These are phyloP conservation scores for Cercospora janseana DNA, from an alignment of 2,329 filamentous ascomycete species.

Conservation along the genomic window DNA sequence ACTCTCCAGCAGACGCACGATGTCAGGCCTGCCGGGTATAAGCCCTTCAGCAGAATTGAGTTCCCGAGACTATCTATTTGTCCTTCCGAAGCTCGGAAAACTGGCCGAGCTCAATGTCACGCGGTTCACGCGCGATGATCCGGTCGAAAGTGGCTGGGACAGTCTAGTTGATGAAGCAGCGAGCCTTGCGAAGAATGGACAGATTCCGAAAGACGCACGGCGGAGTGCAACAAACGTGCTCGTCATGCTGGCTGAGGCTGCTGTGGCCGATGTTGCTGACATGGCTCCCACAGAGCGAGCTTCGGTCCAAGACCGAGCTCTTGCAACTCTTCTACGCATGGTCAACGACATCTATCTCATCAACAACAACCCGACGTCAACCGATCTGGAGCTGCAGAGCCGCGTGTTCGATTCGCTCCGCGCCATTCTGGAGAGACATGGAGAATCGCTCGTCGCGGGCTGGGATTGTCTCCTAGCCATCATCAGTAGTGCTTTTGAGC, in stretches of 20 bases:
- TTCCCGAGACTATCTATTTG: slow-evolving; percentile 48
- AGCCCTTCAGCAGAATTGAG: slow-evolving; percentile 41
- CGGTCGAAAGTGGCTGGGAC: slow-evolving; percentile 72
- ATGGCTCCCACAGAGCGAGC: slow-evolving; percentile 38
- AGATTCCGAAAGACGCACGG: slow-evolving; percentile 46
- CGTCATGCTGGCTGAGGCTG: slow-evolving; percentile 49
- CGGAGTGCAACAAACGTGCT: slow-evolving; percentile 52
- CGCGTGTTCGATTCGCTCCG: slow-evolving; percentile 65
- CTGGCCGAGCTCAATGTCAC: slow-evolving; percentile 47
- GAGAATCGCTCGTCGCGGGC: slow-evolving; percentile 75
- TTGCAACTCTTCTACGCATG: slow-evolving; percentile 47
- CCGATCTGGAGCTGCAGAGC: slow-evolving; percentile 60
- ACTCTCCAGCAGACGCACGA: slow-evolving; percentile 34
- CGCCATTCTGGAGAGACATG: slow-evolving; percentile 81
- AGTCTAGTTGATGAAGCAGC: slow-evolving; percentile 59
- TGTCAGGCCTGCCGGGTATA: slow-evolving; percentile 47
- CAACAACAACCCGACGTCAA: slow-evolving; percentile 29
- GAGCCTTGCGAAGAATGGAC: slow-evolving; percentile 44
- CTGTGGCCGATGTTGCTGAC: slow-evolving; percentile 54
- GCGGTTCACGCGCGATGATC: slow-evolving; percentile 66
- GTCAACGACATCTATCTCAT: slow-evolving; percentile 39
- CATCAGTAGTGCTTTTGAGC: slow-evolving; percentile 75
- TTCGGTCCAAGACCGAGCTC: slow-evolving; percentile 34
- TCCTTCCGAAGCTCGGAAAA: slow-evolving; percentile 49
- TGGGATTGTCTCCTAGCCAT: slow-evolving; percentile 87